A percentile compares a stretch with the other conserved stretches of the same genome.
Conservation (phyloP, 1,284 basidiomycete genomes). For the Trametes sp. region DNA sequence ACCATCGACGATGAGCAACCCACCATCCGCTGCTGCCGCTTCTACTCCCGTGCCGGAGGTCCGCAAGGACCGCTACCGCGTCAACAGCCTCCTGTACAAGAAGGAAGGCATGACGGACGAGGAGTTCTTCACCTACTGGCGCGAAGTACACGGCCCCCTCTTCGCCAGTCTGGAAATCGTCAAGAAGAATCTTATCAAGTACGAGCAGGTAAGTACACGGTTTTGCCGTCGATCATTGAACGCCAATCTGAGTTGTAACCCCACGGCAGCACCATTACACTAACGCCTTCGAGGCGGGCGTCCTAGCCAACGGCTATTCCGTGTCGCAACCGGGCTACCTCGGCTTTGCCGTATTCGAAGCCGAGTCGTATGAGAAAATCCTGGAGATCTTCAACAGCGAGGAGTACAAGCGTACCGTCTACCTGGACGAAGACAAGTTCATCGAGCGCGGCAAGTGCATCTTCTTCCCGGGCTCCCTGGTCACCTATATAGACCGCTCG, state of each 20-base stretch:
- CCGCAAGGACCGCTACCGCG: constrained; percentile 31
- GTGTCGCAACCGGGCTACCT: constrained; percentile 10
- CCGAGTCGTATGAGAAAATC: constrained; percentile 37
- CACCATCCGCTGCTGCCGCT: background rate
- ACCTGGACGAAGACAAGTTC: constrained; percentile 31
- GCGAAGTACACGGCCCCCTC: constrained; percentile 30
- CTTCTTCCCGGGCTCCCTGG: constrained; percentile 12
- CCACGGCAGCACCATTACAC: constrained; percentile 28
- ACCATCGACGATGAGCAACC: constrained; percentile 6
- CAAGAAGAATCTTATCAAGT: constrained; percentile 36
- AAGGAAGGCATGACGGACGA: constrained; percentile 25
- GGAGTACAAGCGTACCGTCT: constrained; percentile 28
- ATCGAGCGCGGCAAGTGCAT: constrained; percentile 27
- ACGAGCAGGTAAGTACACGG: constrained; percentile 31
- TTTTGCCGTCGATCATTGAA: background rate
- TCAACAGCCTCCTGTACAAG: constrained; percentile 28
- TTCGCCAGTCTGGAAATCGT: constrained; percentile 32
- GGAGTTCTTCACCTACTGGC: constrained; percentile 34
- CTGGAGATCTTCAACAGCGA: constrained; percentile 32
- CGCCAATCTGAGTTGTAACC: background rate
- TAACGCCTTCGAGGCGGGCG: constrained; percentile 20
- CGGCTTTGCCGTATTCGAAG: constrained; percentile 36
- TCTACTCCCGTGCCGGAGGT: constrained; percentile 3
- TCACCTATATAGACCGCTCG: constrained; percentile 15
- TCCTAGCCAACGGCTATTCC: constrained; percentile 26